A percentile compares a stretch with the other conserved stretches of the same genome.
Conservation (phyloP, 305 asterid genomes). For the Andrographis paniculata region DNA sequence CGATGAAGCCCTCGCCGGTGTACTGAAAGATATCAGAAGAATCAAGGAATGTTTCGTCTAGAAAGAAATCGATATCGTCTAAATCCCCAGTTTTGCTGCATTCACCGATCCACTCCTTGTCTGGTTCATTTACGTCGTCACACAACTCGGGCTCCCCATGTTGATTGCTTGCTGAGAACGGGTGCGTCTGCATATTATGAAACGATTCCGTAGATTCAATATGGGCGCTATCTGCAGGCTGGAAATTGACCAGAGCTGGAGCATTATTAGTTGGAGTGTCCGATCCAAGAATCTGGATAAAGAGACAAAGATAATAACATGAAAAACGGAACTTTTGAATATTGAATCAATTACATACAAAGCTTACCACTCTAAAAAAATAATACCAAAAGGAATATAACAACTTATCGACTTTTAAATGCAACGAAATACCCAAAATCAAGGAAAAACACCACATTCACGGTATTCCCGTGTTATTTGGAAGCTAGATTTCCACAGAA, state of each 20-base stretch:
- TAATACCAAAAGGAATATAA: too few relatives aligned
- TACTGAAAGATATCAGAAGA: slow-evolving; percentile 25
- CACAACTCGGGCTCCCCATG: slow-evolving; percentile 22
- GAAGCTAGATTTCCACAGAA: too few relatives aligned
- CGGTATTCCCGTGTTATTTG: too few relatives aligned
- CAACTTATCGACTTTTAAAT: too few relatives aligned
- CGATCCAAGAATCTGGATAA: slow-evolving; percentile 59
- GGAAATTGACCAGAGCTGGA: slow-evolving; percentile 26
- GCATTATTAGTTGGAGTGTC: slow-evolving; percentile 30
- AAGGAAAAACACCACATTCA: too few relatives aligned
- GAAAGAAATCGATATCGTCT: slow-evolving; percentile 21
- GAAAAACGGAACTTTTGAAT: too few relatives aligned
- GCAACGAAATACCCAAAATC: too few relatives aligned
- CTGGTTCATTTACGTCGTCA: slow-evolving; percentile 35
- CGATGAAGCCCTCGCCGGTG: slow-evolving; percentile 43
- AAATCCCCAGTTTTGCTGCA: slow-evolving; percentile 40
- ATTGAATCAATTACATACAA: too few relatives aligned
- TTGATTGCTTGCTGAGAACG: slow-evolving; percentile 21
- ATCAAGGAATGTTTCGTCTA: slow-evolving; percentile 24
- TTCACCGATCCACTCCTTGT: slow-evolving; percentile 59
- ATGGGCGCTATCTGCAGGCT: slow-evolving; percentile 26
- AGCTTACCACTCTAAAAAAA: too few relatives aligned
- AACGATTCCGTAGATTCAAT: slow-evolving; percentile 38
- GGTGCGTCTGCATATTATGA: slow-evolving; percentile 26
- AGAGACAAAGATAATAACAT: slow-evolving; percentile 34